Conservation (phyloP, 2,329 filamentous ascomycete genomes). For the Chaetomiaceae sp. region DNA sequence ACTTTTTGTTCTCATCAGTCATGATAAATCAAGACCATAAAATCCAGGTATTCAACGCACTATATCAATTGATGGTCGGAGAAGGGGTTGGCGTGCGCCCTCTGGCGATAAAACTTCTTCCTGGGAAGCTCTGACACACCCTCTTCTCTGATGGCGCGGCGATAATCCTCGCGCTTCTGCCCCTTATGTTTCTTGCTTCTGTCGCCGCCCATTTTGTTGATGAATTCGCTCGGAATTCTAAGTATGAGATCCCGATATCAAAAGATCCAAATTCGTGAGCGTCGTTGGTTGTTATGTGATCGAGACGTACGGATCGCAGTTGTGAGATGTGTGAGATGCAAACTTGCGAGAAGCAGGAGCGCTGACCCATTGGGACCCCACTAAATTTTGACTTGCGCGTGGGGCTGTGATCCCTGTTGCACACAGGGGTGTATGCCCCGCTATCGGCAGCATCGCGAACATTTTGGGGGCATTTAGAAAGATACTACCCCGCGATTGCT, state of each 20-base stretch:
- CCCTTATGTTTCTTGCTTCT: slow-evolving; percentile 48
- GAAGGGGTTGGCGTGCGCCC: slow-evolving; percentile 96
- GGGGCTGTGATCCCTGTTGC: background rate
- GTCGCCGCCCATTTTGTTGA: slow-evolving; percentile 36
- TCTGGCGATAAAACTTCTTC: slow-evolving; percentile 94
- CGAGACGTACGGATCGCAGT: background rate
- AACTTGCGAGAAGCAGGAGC: background rate
- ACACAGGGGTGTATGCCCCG: slow-evolving; percentile 20
- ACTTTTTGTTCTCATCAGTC: slow-evolving; percentile 49
- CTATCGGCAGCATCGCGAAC: slow-evolving; percentile 28
- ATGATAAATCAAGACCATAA: no score
- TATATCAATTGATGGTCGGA: slow-evolving; percentile 88
- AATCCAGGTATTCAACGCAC: slow-evolving; percentile 35
- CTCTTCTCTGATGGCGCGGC: slow-evolving; percentile 49
- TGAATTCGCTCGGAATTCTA: background rate
- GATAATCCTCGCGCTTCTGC: slow-evolving; percentile 64
- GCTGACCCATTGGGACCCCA: background rate
- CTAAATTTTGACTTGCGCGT: slow-evolving; percentile 5
- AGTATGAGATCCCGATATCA: background rate
- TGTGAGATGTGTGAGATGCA: background rate
- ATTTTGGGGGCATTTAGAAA: slow-evolving; percentile 17
- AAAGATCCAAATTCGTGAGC: background rate
- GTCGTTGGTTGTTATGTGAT: background rate
- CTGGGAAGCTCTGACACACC: slow-evolving; percentile 65
- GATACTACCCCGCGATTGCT: slow-evolving; percentile 20